Conservation (phyloP, 1,139 yeast species). For the Magnusiomyces ingens region DNA sequence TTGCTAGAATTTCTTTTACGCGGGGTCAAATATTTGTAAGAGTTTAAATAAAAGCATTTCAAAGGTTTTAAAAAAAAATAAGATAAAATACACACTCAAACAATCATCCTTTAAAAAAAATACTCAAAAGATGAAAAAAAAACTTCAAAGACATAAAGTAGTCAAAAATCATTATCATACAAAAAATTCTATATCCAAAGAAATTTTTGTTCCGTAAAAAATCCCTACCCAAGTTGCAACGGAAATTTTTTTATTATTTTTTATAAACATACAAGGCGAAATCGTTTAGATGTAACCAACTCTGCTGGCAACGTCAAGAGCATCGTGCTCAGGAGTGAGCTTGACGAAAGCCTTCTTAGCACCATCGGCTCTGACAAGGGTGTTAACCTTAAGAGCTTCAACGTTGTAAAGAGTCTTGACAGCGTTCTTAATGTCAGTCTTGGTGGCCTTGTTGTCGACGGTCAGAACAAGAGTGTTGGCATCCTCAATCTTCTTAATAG, state of each 20-base stretch:
- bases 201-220: not conserved
- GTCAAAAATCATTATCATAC: not conserved
- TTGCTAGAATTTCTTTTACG: constrained; percentile 4
- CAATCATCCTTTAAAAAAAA: not conserved
- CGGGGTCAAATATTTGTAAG: constrained; percentile 5
- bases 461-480: constrained; percentile 99
- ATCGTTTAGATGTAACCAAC: constrained; percentile 83
- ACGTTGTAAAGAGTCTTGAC: constrained; percentile 98
- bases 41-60: not conserved
- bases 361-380: constrained; percentile 97
- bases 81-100: not conserved
- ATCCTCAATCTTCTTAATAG: constrained; percentile 99
- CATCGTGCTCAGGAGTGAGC: constrained; percentile 99
- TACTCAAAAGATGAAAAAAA: not conserved
- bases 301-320: constrained; percentile 99
- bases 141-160: not conserved
- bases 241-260: constrained; percentile 1
- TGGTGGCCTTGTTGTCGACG: constrained; percentile 95
- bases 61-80: not conserved
- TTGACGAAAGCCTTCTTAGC: constrained; percentile 99
- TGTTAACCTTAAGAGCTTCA: constrained; percentile 90
- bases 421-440: constrained; percentile 96
- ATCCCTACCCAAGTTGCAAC: no score
- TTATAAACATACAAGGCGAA: constrained; percentile 14
- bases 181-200: not conserved